phyloP scores from a whole-genome alignment of 306 rosid species.

The Castanospermum australe region DNA sequence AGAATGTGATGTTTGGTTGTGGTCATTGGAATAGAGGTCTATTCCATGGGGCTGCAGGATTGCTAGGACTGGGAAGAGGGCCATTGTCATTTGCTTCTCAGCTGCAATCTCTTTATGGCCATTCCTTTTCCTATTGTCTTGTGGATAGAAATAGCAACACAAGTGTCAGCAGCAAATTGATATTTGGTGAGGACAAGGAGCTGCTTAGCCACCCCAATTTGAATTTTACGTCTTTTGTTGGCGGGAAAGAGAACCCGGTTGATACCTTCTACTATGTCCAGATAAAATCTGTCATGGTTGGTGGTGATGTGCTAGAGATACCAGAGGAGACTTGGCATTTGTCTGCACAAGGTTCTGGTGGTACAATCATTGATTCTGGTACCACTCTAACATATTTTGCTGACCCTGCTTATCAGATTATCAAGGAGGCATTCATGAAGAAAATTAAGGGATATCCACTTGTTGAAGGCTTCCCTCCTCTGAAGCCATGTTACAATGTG shows the following conservation, averaged over 20 bases:
- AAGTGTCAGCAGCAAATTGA: conserved; percentile 74
- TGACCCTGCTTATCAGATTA: conserved; percentile 64
- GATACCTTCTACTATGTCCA: conserved; percentile 81
- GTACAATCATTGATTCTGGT: conserved; percentile 87
- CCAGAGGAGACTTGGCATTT: conserved; percentile 66
- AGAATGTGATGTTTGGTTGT: conserved; percentile 84
- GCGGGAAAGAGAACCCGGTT: conserved; percentile 62
- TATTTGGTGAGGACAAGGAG: conserved; percentile 73
- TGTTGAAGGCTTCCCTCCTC: conserved; percentile 49
- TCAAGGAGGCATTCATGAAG: conserved; percentile 61
- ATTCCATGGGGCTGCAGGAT: conserved; percentile 86
- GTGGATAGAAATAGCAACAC: conserved; percentile 75
- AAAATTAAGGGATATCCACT: conserved; percentile 52
- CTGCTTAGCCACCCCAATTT: conserved; percentile 53
- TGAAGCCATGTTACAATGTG: conserved; percentile 85
- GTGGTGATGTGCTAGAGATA: conserved; percentile 53
- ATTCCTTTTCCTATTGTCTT: conserved; percentile 82
- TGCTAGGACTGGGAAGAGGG: conserved; percentile 82
- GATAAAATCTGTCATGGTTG: conserved; percentile 64
- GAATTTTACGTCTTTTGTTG: conserved; percentile 70
- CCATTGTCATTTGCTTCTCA: conserved; percentile 86
- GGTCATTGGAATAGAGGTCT: conserved; percentile 96
- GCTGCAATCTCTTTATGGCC: conserved; percentile 81
- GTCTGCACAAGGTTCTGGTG: conserved; percentile 61
- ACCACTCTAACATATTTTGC: conserved; percentile 79